Conservation (phyloP, 1,284 basidiomycete species). For the Mycosarcoma mackinlayi region DNA sequence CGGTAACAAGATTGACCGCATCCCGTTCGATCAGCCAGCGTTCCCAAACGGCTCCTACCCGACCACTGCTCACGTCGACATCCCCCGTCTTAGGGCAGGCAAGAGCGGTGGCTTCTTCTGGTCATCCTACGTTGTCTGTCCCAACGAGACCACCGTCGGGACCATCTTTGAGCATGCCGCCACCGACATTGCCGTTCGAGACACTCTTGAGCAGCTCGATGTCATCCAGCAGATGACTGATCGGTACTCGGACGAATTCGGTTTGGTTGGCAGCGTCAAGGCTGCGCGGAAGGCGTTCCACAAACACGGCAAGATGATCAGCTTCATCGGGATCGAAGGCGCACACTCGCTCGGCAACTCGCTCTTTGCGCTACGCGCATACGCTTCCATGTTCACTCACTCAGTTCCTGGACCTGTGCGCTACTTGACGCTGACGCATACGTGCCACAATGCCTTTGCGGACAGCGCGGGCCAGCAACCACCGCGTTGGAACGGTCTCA, state of each 20-base stretch:
- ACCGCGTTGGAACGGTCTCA: slow-evolving; percentile 42
- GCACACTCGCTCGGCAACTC: slow-evolving; percentile 52
- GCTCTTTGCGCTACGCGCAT: slow-evolving; percentile 25
- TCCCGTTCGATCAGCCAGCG: slow-evolving; percentile 40
- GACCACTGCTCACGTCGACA: slow-evolving; percentile 37
- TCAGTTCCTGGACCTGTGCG: slow-evolving; percentile 22
- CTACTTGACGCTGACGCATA: slow-evolving; percentile 49
- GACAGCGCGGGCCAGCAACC: slow-evolving; percentile 36
- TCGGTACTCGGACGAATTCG: slow-evolving; percentile 33
- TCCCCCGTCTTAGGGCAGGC: slow-evolving; percentile 40
- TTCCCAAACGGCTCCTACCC: slow-evolving; percentile 33
- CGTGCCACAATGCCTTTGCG: slow-evolving; percentile 47
- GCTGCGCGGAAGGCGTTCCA: slow-evolving; percentile 49
- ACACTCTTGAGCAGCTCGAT: slow-evolving; percentile 52
- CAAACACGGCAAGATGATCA: slow-evolving; percentile 53
- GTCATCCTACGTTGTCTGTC: slow-evolving; percentile 49
- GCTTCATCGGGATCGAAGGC: slow-evolving; percentile 50
- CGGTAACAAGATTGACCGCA: slow-evolving; percentile 37
- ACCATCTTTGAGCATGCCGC: slow-evolving; percentile 40
- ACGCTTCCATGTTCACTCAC: slow-evolving; percentile 16
- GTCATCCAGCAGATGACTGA: slow-evolving; percentile 44
- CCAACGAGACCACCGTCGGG: slow-evolving; percentile 21
- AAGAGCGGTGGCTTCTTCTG: slow-evolving; percentile 52
- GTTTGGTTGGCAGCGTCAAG: slow-evolving; percentile 12
- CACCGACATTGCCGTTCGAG: slow-evolving; percentile 21